These are phyloP conservation scores for Micractinium sp. DNA, from an alignment of 139 green algal genomes.

Conservation along the genomic window DNA sequence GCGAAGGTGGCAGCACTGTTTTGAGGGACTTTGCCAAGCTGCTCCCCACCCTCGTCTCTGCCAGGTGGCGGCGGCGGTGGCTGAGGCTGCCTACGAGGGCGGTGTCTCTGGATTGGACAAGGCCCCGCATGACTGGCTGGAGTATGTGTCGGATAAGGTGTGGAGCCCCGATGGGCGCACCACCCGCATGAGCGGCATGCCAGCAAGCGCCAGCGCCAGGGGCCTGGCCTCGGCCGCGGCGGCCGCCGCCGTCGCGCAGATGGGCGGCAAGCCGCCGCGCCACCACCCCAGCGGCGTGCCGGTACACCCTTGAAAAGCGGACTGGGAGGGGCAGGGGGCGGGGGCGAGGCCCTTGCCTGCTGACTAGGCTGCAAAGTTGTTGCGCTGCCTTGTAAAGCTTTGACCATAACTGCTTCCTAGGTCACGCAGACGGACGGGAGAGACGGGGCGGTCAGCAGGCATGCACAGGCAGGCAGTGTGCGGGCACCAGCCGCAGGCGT, in stretches of 20 bases:
- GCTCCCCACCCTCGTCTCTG: background rate
- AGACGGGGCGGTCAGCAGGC: too few species aligned
- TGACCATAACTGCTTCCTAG: too few species aligned
- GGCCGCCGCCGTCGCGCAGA: background rate
- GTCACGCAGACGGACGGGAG: too few species aligned
- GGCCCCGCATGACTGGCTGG: constrained; percentile 33
- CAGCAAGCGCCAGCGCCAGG: background rate
- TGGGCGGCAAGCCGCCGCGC: background rate
- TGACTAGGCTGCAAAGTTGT: too few species aligned
- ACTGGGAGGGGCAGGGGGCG: too few species aligned
- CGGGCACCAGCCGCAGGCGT: too few species aligned
- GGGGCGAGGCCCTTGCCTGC: too few species aligned
- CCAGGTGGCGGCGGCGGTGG: constrained; percentile 55
- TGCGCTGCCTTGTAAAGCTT: too few species aligned
- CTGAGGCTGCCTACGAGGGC: constrained; percentile 34
- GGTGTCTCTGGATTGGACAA: constrained; percentile 34
- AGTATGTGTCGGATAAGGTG: constrained; percentile 43
- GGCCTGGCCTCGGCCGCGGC: background rate
- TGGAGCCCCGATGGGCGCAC: constrained; percentile 33
- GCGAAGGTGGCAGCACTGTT: background rate
- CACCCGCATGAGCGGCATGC: background rate
- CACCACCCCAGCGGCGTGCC: constrained; percentile 8
- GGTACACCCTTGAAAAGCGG: background rate
- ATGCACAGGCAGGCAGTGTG: too few species aligned
- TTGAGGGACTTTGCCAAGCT: too few species aligned